These are phyloP conservation scores for Hypoxylon lenormandii DNA, from an alignment of 495 filamentous ascomycete species.

Conservation along the genomic window DNA sequence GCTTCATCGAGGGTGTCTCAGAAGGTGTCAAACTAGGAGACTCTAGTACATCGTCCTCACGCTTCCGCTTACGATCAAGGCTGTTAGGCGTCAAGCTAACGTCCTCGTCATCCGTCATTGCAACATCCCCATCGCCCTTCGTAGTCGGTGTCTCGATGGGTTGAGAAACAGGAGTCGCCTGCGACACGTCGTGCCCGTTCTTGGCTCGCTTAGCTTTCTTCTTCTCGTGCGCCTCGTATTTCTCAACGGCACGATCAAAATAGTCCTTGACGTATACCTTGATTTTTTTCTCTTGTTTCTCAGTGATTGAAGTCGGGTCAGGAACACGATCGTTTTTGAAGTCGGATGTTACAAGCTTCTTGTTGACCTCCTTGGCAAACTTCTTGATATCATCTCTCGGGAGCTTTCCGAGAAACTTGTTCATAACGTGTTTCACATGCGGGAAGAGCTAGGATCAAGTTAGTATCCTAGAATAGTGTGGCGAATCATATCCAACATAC, in stretches of 20 bases:
- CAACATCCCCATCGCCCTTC: constrained; percentile 60
- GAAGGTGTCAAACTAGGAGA: constrained; percentile 54
- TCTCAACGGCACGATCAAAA: constrained; percentile 84
- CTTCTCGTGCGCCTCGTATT: constrained; percentile 76
- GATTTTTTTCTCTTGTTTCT: constrained; percentile 81
- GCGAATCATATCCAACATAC: constrained; percentile 62
- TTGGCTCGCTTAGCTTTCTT: constrained; percentile 67
- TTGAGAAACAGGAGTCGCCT: constrained; percentile 46
- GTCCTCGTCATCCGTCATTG: constrained; percentile 70
- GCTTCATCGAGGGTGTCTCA: constrained; percentile 62
- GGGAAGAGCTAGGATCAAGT: constrained; percentile 73
- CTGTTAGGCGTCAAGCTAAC: constrained; percentile 52
- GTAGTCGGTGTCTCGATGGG: constrained; percentile 47
- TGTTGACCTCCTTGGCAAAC: constrained; percentile 85
- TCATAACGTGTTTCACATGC: constrained; percentile 83
- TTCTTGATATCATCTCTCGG: constrained; percentile 88
- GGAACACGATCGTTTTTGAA: constrained; percentile 86
- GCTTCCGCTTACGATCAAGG: constrained; percentile 72
- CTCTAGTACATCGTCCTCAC: constrained; percentile 57
- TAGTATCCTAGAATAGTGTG: constrained; percentile 24
- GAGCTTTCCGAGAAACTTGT: constrained; percentile 85
- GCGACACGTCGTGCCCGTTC: constrained; percentile 16
- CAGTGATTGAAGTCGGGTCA: constrained; percentile 82
- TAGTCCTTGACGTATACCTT: constrained; percentile 83
- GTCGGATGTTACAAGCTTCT: constrained; percentile 87